phyloP scores from a whole-genome alignment of 2,329 filamentous ascomycete species.

The Cercospora sp. region DNA sequence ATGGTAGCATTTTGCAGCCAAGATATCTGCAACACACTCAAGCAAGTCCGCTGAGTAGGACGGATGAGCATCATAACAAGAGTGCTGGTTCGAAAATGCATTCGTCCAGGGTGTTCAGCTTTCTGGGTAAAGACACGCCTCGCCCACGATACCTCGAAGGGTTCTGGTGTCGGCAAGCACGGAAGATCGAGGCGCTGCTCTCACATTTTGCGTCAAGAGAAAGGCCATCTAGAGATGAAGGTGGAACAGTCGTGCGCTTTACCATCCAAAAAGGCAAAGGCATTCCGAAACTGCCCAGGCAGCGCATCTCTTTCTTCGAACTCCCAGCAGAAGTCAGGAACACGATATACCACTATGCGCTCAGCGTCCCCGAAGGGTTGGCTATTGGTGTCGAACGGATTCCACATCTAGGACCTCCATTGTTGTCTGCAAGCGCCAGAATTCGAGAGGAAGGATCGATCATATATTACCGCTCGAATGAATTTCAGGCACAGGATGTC shows the following conservation, averaged over 20 bases:
- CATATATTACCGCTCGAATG: not conserved
- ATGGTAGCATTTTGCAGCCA: not conserved
- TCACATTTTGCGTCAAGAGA: not conserved
- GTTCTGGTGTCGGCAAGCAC: not conserved
- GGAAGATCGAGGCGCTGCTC: not conserved
- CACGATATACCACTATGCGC: not conserved
- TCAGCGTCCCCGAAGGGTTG: not conserved
- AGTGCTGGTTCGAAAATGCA: not conserved
- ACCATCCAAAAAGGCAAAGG: not conserved
- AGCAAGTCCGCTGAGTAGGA: not conserved
- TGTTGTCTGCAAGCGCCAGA: not conserved
- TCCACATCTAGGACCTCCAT: not conserved
- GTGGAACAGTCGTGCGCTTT: not conserved
- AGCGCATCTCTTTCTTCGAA: not conserved
- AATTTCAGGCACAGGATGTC: not conserved
- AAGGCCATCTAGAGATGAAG: not conserved
- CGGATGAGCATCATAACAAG: not conserved
- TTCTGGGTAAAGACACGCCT: not conserved
- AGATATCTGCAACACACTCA: not conserved
- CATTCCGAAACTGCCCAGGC: not conserved
- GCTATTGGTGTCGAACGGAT: not conserved
- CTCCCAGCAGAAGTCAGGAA: not conserved
- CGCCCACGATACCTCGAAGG: not conserved
- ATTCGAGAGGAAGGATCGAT: not conserved
- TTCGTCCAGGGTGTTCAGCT: not conserved